A percentile compares a stretch with the other conserved stretches of the same genome.
Evolutionary conservation across 257 asterid genomes (phyloP).

Genomic region (Paraleonurus japonicus): DNA sequence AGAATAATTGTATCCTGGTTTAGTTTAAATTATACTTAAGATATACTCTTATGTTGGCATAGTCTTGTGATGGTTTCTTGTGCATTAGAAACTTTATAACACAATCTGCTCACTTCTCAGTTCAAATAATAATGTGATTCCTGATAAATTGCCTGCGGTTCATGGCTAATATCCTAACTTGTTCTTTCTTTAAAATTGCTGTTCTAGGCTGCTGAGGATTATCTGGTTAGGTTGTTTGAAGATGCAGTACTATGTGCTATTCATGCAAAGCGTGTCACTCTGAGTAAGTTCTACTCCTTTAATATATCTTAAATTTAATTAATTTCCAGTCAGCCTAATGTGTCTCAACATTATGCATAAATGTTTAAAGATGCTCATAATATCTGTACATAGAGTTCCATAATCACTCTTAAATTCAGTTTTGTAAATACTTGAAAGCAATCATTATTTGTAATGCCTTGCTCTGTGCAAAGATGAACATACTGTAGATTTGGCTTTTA

Average conservation of each 20-base stretch:
- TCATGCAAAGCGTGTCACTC: conserved; percentile 94
- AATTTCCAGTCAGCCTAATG: not conserved
- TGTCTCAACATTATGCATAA: conserved; percentile 9
- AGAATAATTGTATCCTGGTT: not conserved
- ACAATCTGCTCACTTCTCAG: not conserved
- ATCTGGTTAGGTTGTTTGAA: conserved; percentile 64
- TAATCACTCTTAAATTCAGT: not conserved
- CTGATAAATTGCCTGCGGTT: conserved; percentile 7
- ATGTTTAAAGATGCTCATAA: conserved; percentile 16
- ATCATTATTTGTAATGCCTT: not conserved
- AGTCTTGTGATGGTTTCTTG: not conserved
- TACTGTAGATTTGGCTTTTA: not conserved
- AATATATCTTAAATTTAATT: not conserved
- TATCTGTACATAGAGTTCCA: not conserved
- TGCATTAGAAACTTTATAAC: not conserved
- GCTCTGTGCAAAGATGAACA: not conserved
- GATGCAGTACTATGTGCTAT: conserved; percentile 87
- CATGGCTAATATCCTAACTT: conserved; percentile 2
- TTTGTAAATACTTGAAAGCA: not conserved
- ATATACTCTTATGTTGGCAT: not conserved
- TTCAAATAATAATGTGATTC: not conserved
- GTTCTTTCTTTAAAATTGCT: conserved; percentile 21
- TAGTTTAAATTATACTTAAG: not conserved
- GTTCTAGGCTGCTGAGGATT: conserved; percentile 80
- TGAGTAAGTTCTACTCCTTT: conserved; percentile 58